phyloP scores from a whole-genome alignment of 148 eudicot species.

The Camellia sinensis region DNA sequence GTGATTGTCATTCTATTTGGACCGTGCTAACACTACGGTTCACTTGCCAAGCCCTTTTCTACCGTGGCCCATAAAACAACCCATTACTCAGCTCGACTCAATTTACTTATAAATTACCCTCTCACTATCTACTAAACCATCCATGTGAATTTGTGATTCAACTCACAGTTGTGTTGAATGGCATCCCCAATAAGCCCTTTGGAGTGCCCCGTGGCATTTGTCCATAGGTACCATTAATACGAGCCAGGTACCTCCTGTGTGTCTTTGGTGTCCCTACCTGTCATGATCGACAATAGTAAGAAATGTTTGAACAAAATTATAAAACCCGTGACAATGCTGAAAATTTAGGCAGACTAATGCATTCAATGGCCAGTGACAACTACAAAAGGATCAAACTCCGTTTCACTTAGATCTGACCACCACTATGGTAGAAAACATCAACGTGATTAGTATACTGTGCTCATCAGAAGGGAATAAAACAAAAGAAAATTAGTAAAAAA shows the following conservation, averaged over 20 bases:
- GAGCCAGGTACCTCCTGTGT: conserved; percentile 93
- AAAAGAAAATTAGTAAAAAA: neutral
- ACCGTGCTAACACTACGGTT: too few species aligned
- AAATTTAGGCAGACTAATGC: neutral
- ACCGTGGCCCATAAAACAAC: too few species aligned
- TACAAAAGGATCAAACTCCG: neutral
- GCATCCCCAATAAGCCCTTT: conserved; percentile 93
- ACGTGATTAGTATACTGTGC: neutral
- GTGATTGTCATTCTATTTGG: too few species aligned
- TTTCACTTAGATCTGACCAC: too few species aligned
- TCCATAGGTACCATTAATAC: conserved; percentile 94
- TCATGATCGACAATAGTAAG: conserved; percentile 6
- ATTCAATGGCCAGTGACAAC: neutral
- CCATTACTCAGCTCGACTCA: too few species aligned
- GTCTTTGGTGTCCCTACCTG: conserved; percentile 97
- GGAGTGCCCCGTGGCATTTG: conserved; percentile 83
- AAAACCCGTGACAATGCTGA: conserved; percentile 6
- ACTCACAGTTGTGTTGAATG: conserved; percentile 96
- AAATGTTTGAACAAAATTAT: neutral
- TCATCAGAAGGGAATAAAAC: neutral
- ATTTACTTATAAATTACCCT: too few species aligned
- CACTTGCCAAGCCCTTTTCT: too few species aligned
- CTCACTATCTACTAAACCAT: neutral
- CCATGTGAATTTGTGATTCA: neutral
- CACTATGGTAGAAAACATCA: neutral